Percentiles rank a stretch among this genome's conserved stretches.
Evolutionary conservation across 345 rosid species (phyloP).

Genomic region (Eucalyptus cladocalyx): DNA sequence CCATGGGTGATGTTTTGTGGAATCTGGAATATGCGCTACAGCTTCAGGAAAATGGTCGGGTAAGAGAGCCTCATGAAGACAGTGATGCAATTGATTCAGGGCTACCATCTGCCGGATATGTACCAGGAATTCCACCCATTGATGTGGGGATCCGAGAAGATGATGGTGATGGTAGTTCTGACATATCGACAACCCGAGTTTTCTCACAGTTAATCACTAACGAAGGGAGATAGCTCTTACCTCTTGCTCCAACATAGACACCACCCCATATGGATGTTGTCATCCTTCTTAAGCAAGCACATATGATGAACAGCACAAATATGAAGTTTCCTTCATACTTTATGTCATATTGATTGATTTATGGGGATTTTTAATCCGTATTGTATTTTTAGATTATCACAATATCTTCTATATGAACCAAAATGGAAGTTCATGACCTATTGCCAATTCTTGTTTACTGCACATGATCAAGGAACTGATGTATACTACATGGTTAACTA

Average conservation of each 20-base stretch:
- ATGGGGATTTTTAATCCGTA: not conserved
- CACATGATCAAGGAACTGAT: not conserved
- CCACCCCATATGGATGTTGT: not conserved
- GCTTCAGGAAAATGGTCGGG: constrained; percentile 59
- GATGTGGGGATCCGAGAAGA: constrained; percentile 8
- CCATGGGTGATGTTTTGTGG: constrained; percentile 93
- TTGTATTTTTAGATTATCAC: not conserved
- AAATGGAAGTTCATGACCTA: not conserved
- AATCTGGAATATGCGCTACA: constrained; percentile 72
- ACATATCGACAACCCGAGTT: constrained; percentile 47
- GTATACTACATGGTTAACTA: not conserved
- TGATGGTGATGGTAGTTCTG: constrained; percentile 30
- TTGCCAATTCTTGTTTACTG: not conserved
- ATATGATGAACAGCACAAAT: not conserved
- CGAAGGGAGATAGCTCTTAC: constrained; percentile 48
- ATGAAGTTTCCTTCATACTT: not conserved
- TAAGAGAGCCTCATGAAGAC: constrained; percentile 14
- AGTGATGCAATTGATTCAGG: not conserved
- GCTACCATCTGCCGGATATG: not conserved
- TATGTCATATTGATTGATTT: not conserved
- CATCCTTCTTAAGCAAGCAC: not conserved
- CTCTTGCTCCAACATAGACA: not conserved
- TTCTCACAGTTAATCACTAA: constrained; percentile 88
- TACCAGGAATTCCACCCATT: constrained; percentile 8
- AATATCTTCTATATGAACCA: not conserved